phyloP scores from a whole-genome alignment of 2,329 filamentous ascomycete species.

The Incumbomyces lentus region DNA sequence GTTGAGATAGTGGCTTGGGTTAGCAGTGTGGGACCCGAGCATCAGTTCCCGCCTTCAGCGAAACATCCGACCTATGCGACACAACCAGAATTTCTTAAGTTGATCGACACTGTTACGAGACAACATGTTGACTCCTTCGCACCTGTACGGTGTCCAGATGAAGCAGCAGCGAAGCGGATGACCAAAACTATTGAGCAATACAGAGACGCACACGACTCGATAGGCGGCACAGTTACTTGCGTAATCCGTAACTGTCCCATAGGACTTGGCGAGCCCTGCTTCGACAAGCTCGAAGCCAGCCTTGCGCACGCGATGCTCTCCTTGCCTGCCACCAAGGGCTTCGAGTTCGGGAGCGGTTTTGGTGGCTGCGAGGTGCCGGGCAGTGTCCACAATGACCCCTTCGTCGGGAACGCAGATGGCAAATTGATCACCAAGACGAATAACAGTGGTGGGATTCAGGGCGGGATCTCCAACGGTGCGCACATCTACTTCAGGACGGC shows the following conservation, averaged over 20 bases:
- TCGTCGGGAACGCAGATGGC: constrained; percentile 49
- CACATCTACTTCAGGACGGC: constrained; percentile 89
- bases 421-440: constrained; percentile 80
- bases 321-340: constrained; percentile 90
- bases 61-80: constrained; percentile 32
- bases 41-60: constrained; percentile 47
- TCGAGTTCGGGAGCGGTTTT: constrained; percentile 91
- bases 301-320: constrained; percentile 90
- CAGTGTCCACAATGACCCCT: constrained; percentile 85
- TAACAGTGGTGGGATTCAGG: constrained; percentile 89
- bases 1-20: constrained; percentile 89
- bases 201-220: constrained; percentile 72
- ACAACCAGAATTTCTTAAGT: constrained; percentile 67
- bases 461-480: constrained; percentile 87
- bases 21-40: constrained; percentile 68
- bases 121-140: constrained; percentile 68
- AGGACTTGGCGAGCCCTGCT: constrained; percentile 85
- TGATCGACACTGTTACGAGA: constrained; percentile 64
- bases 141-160: constrained; percentile 79
- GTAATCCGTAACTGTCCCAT: constrained; percentile 77
- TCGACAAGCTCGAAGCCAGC: constrained; percentile 88
- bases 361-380: constrained; percentile 75
- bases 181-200: constrained; percentile 66
- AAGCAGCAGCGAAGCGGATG: constrained; percentile 58
- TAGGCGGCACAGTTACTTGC: constrained; percentile 89